Evolutionary conservation across 2,329 filamentous ascomycete species (phyloP).

Genomic region (Botrytis galanthina): DNA sequence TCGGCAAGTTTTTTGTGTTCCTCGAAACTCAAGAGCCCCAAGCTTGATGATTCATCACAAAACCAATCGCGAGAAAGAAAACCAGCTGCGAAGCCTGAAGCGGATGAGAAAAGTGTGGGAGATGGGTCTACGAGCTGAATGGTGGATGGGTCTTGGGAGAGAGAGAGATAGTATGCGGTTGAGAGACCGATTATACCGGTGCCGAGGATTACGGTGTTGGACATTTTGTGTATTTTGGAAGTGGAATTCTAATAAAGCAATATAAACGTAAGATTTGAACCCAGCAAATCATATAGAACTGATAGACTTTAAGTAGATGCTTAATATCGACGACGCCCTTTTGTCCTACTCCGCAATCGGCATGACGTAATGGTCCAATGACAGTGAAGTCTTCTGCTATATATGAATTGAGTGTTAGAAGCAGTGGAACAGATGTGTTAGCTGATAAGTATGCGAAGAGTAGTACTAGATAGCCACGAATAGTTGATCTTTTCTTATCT

Average conservation of each 20-base stretch:
- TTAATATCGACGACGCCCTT: neutral
- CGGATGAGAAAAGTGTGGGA: slow-evolving; percentile 64
- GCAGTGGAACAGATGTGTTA: neutral
- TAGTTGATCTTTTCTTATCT: neutral
- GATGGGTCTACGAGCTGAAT: slow-evolving; percentile 60
- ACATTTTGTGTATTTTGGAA: neutral
- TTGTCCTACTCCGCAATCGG: neutral
- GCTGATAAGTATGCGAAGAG: neutral
- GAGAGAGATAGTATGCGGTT: slow-evolving; percentile 69
- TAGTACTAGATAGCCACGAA: too few relatives aligned
- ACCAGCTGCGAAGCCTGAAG: slow-evolving; percentile 71
- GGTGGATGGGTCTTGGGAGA: slow-evolving; percentile 43
- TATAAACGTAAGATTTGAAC: neutral
- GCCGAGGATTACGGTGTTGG: slow-evolving; percentile 58
- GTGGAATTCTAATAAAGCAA: neutral
- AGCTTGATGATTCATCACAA: slow-evolving; percentile 48
- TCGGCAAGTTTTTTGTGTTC: slow-evolving; percentile 50
- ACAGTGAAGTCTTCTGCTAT: neutral
- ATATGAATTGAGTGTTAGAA: neutral
- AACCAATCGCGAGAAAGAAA: slow-evolving; percentile 50
- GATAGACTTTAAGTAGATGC: neutral
- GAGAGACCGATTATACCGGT: slow-evolving; percentile 68
- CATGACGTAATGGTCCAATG: slow-evolving; percentile 4
- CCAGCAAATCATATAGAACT: neutral
- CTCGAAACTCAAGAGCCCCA: slow-evolving; percentile 67